Evolutionary conservation across 768 basidiomycete species (phyloP).

Genomic region (Phlebiopsis gigantea): DNA sequence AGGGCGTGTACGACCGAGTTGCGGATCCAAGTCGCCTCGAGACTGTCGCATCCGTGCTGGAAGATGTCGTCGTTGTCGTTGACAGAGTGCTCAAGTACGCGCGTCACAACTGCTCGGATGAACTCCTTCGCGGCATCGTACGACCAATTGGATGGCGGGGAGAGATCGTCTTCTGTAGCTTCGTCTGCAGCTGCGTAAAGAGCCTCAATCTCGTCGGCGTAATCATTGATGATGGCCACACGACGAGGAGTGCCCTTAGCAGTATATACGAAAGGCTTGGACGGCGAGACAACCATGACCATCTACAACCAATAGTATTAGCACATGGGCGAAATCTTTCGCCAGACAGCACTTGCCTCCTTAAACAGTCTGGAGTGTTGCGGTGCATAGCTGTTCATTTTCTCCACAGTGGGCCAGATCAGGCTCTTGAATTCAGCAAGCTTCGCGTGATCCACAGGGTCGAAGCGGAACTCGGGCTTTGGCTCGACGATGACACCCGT

Average conservation of each 20-base stretch:
- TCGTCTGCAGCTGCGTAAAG: conserved; percentile 30
- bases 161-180: conserved; percentile 25
- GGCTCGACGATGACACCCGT: conserved; percentile 31
- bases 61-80: conserved; percentile 34
- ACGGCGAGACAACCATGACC: conserved; percentile 34
- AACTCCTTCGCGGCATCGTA: conserved; percentile 21
- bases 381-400: conserved; percentile 38
- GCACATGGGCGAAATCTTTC: neutral
- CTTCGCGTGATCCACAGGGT: conserved; percentile 18
- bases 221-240: conserved; percentile 28
- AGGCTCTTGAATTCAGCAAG: conserved; percentile 19
- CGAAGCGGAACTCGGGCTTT: conserved; percentile 19
- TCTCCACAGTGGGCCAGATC: conserved; percentile 33
- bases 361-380: conserved; percentile 42
- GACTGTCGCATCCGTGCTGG: conserved; percentile 35
- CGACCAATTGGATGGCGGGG: conserved; percentile 24
- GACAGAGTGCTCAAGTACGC: conserved; percentile 26
- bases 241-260: conserved; percentile 36
- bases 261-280: conserved; percentile 39
- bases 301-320: conserved; percentile 28
- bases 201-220: conserved; percentile 35
- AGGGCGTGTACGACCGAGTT: conserved; percentile 27
- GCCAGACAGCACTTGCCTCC: conserved; percentile 25
- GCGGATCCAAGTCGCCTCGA: conserved; percentile 29
- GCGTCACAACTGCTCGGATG: conserved; percentile 28